Conservation (phyloP, 2,329 filamentous ascomycete genomes). For the Acrocalymma vagum region DNA sequence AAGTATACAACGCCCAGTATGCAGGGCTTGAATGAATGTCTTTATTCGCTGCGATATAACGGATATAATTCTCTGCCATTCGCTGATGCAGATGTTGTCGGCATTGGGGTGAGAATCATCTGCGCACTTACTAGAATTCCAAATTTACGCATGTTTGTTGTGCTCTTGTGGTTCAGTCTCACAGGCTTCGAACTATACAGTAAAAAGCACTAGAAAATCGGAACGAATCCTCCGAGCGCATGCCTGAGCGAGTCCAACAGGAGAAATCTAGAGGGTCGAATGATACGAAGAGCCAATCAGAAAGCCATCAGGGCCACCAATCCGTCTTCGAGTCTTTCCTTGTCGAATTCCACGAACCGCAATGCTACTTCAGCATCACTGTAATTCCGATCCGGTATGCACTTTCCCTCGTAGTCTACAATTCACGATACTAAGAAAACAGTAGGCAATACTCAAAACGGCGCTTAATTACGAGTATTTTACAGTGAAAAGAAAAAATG, state of each 20-base stretch:
- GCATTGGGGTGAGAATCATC: constrained; percentile 22
- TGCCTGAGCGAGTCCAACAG: too few species aligned
- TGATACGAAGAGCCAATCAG: too few species aligned
- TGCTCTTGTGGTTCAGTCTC: constrained; percentile 20
- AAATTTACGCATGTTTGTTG: constrained; percentile 18
- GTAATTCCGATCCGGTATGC: too few species aligned
- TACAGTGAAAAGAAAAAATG: too few species aligned
- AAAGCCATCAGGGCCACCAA: constrained; percentile 4
- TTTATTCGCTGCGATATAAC: constrained; percentile 15
- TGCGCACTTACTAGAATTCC: background rate
- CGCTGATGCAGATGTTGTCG: constrained; percentile 27
- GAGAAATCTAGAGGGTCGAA: too few species aligned
- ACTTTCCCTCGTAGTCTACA: too few species aligned
- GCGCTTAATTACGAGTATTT: too few species aligned
- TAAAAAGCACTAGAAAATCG: background rate
- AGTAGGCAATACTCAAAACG: too few species aligned
- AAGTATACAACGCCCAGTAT: constrained; percentile 21
- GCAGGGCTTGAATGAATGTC: constrained; percentile 18
- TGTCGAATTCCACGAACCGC: constrained; percentile 30
- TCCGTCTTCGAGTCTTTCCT: constrained; percentile 15
- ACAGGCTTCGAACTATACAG: constrained; percentile 5
- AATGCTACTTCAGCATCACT: constrained; percentile 38
- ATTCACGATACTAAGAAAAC: too few species aligned
- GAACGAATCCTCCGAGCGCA: background rate
- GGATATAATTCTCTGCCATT: constrained; percentile 18